Evolutionary conservation across 75 land plant species (phyloP).

Genomic region (Sequoiadendron giganteum): DNA sequence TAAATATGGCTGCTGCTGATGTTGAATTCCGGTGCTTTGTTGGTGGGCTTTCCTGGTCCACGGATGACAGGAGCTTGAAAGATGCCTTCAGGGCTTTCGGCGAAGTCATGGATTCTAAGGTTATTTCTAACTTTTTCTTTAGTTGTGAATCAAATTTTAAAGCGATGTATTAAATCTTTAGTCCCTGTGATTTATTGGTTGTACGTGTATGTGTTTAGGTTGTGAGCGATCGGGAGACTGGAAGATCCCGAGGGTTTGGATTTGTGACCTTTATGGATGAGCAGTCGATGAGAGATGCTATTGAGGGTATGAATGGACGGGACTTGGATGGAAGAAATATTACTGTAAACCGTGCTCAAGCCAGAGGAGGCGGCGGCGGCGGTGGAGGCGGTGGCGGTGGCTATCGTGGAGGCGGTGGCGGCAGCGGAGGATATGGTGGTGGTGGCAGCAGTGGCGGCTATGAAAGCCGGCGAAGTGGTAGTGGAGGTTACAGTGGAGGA

Average conservation of each 20-base stretch:
- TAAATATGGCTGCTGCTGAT: neutral
- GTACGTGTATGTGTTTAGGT: neutral
- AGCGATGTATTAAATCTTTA: too few relatives aligned
- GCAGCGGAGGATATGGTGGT: constrained; percentile 14
- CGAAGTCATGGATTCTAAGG: constrained; percentile 35
- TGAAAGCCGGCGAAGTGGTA: neutral
- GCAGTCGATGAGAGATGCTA: constrained; percentile 27
- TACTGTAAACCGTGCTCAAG: constrained; percentile 32
- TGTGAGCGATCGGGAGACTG: constrained; percentile 26
- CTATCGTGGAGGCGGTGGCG: constrained; percentile 20
- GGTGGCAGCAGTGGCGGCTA: constrained; percentile 3
- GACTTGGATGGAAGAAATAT: constrained; percentile 26
- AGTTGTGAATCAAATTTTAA: fast-evolving
- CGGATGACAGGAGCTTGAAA: constrained; percentile 29
- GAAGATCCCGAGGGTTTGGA: constrained; percentile 31
- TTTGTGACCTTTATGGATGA: constrained; percentile 31
- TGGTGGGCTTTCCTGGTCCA: constrained; percentile 56
- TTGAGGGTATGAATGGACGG: constrained; percentile 31
- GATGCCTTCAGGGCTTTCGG: constrained; percentile 45
- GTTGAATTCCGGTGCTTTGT: constrained; percentile 48
- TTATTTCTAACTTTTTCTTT: neutral
- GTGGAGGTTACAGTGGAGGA: neutral
- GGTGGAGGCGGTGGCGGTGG: constrained; percentile 17
- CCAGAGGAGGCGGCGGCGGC: constrained; percentile 21
- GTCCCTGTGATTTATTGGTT: neutral